A percentile compares a stretch with the other conserved stretches of the same genome.
Evolutionary conservation across 306 rosid genomes (phyloP).

Genomic region (Quercus alba): DNA sequence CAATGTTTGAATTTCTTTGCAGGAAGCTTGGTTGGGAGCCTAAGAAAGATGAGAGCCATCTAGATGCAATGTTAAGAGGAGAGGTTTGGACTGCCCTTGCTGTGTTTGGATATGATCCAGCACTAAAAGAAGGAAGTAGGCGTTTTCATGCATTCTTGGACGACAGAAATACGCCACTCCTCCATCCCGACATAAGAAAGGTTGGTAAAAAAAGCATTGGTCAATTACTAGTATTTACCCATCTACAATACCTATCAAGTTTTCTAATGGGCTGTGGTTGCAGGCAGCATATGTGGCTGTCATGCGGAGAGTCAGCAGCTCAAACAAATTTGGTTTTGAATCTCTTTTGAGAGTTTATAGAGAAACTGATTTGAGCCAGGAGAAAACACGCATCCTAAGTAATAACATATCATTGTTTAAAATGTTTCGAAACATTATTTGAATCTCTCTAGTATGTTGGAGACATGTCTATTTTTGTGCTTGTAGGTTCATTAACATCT

Average conservation of each 20-base stretch:
- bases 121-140: slow-evolving; percentile 74
- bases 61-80: slow-evolving; percentile 95
- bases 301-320: slow-evolving; percentile 56
- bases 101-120: slow-evolving; percentile 58
- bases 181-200: slow-evolving; percentile 89
- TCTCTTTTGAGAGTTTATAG: slow-evolving; percentile 75
- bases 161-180: slow-evolving; percentile 76
- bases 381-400: slow-evolving; percentile 87
- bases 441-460: background rate
- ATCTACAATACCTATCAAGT: slow-evolving; percentile 14
- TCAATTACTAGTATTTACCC: slow-evolving; percentile 4
- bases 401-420: slow-evolving; percentile 12
- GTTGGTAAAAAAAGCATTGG: slow-evolving; percentile 35
- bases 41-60: slow-evolving; percentile 52
- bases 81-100: slow-evolving; percentile 83
- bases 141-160: slow-evolving; percentile 71
- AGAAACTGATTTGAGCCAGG: slow-evolving; percentile 85
- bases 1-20: slow-evolving; percentile 18
- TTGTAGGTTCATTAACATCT: slow-evolving; percentile 41
- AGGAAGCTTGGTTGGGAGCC: slow-evolving; percentile 98
- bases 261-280: slow-evolving; percentile 27
- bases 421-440: background rate
- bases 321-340: slow-evolving; percentile 61
- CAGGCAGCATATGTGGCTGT: slow-evolving; percentile 91
- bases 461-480: background rate